Conservation (phyloP, 768 basidiomycete genomes). For the Wakefieldia striispora region DNA sequence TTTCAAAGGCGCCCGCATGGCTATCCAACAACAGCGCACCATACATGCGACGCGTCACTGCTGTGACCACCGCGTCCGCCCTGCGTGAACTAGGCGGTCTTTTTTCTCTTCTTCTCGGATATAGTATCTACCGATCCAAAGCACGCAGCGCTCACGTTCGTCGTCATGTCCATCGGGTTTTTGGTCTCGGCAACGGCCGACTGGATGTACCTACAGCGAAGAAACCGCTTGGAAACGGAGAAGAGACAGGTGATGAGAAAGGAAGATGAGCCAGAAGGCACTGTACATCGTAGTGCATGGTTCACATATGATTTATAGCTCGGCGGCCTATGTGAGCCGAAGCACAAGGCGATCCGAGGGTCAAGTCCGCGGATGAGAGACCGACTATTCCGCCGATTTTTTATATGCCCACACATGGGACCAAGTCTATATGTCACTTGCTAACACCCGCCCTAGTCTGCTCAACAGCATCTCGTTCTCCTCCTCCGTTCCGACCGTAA, state of each 20-base stretch:
- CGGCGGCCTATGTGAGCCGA: constrained; percentile 27
- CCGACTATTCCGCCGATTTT: too few relatives aligned
- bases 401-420: too few relatives aligned
- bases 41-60: constrained; percentile 53
- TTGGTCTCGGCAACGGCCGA: constrained; percentile 37
- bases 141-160: constrained; percentile 45
- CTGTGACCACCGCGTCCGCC: constrained; percentile 53
- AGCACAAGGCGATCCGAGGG: too few relatives aligned
- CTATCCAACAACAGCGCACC: constrained; percentile 60
- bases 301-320: constrained; percentile 47
- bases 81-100: constrained; percentile 58
- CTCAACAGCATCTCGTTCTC: constrained; percentile 68
- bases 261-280: constrained; percentile 38
- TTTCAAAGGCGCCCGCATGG: constrained; percentile 55
- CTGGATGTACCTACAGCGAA: constrained; percentile 37
- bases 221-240: constrained; percentile 46
- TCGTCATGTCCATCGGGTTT: constrained; percentile 40
- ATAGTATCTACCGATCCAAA: constrained; percentile 45
- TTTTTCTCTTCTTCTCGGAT: constrained; percentile 56
- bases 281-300: constrained; percentile 57
- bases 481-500: constrained; percentile 82
- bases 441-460: constrained; percentile 51
- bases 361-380: too few relatives aligned
- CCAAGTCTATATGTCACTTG: neutral
- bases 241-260: constrained; percentile 31